These are phyloP conservation scores for Fusarium drepaniforme DNA, from an alignment of 2,329 filamentous ascomycete genomes.

Conservation along the genomic window DNA sequence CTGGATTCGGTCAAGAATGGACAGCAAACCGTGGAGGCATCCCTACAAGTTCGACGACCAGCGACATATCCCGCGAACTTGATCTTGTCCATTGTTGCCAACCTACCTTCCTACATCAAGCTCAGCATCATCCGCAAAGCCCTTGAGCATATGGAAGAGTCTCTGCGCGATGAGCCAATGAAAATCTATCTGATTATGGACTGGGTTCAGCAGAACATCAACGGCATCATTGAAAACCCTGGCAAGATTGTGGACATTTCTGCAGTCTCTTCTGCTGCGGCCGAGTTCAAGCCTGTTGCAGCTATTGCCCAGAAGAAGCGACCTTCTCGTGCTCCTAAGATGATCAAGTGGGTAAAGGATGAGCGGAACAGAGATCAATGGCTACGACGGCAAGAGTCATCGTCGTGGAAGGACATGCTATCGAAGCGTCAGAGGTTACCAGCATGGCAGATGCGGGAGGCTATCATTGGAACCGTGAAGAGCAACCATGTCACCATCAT, in stretches of 20 bases:
- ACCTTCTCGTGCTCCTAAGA: conserved; percentile 62
- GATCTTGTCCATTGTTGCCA: conserved; percentile 77
- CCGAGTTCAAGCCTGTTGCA: conserved; percentile 59
- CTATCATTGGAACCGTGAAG: conserved; percentile 81
- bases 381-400: conserved; percentile 73
- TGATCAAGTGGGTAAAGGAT: conserved; percentile 74
- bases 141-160: conserved; percentile 76
- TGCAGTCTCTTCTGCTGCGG: conserved; percentile 76
- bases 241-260: conserved; percentile 88
- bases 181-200: conserved; percentile 88
- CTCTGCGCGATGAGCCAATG: conserved; percentile 87
- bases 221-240: conserved; percentile 85
- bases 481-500: conserved; percentile 93
- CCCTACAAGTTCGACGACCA: conserved; percentile 77
- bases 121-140: conserved; percentile 87
- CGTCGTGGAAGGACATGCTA: conserved; percentile 81
- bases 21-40: conserved; percentile 63
- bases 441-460: conserved; percentile 86
- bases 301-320: conserved; percentile 46
- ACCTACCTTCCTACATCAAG: conserved; percentile 91
- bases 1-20: conserved; percentile 69
- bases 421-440: conserved; percentile 79
- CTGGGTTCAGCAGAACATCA: conserved; percentile 90
- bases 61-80: conserved; percentile 78
- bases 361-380: conserved; percentile 74